Percentiles rank a stretch among this genome's conserved stretches.
These are phyloP conservation scores for Acacia crassicarpa DNA, from an alignment of 306 rosid genomes.

Conservation along the genomic window DNA sequence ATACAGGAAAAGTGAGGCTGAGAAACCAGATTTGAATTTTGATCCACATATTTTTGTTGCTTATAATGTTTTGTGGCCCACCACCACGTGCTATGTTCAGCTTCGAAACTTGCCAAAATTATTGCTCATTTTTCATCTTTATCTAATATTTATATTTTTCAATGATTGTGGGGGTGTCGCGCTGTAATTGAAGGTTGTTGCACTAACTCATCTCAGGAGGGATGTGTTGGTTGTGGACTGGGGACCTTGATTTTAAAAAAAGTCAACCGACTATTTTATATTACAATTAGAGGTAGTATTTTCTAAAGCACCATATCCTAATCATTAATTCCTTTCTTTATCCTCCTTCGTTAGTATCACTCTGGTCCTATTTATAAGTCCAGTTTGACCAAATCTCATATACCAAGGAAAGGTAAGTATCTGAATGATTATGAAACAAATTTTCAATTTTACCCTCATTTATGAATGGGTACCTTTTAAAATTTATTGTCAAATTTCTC, in stretches of 20 bases:
- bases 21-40: background rate
- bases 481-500: too few relatives aligned
- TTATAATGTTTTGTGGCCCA: background rate
- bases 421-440: too few relatives aligned
- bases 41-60: background rate
- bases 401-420: too few relatives aligned
- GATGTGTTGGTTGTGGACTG: background rate
- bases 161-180: background rate
- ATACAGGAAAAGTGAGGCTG: background rate
- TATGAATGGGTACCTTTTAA: too few relatives aligned
- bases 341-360: too few relatives aligned
- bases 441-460: too few relatives aligned
- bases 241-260: background rate
- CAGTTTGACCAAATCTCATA: too few relatives aligned
- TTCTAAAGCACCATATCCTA: too few relatives aligned
- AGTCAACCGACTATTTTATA: too few relatives aligned
- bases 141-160: background rate
- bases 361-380: too few relatives aligned
- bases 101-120: background rate
- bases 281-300: too few relatives aligned
- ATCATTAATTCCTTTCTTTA: too few relatives aligned
- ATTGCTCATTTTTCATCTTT: background rate
- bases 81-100: background rate
- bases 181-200: background rate
- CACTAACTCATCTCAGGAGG: background rate